Conservation (phyloP, 495 filamentous ascomycete species). For the Aspergillus carlsbadensis region DNA sequence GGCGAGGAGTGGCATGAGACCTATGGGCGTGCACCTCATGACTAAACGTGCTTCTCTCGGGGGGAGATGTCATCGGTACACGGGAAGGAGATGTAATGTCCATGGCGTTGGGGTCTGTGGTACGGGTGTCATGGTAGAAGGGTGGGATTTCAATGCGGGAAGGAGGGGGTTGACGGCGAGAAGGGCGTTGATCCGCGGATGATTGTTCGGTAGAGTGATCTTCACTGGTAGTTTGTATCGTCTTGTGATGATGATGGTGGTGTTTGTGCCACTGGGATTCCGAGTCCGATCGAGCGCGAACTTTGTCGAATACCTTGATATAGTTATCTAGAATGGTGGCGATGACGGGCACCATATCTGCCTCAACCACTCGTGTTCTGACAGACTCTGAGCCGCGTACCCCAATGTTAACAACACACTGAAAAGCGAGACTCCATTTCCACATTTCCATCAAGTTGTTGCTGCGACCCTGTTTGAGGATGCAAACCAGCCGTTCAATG, state of each 20-base stretch:
- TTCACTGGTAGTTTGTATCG: constrained; percentile 24
- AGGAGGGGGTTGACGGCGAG: constrained; percentile 67
- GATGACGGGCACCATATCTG: constrained; percentile 98
- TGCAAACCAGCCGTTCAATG: constrained; percentile 92
- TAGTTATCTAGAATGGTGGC: constrained; percentile 99
- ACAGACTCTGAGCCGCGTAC: constrained; percentile 93
- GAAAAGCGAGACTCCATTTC: constrained; percentile 99
- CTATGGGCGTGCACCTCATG: constrained; percentile 47
- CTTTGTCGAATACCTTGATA: constrained; percentile 90
- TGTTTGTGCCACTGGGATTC: constrained; percentile 59
- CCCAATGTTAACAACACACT: constrained; percentile 98
- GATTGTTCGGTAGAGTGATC: constrained; percentile 46
- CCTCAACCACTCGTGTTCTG: constrained; percentile 91
- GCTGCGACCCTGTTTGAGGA: constrained; percentile 92
- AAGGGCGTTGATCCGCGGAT: no score
- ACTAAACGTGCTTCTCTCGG: constrained; percentile 68
- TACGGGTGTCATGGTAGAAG: constrained; percentile 48
- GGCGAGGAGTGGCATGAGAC: constrained; percentile 43
- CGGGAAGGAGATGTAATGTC: constrained; percentile 67
- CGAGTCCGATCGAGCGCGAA: constrained; percentile 76
- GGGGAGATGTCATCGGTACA: constrained; percentile 69
- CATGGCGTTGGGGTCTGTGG: constrained; percentile 50
- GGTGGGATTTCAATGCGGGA: constrained; percentile 72
- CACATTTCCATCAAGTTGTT: constrained; percentile 99
- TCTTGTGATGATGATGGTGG: constrained; percentile 28